Evolutionary conservation across 495 filamentous ascomycete species (phyloP).

Genomic region (Margaritispora aquatica): DNA sequence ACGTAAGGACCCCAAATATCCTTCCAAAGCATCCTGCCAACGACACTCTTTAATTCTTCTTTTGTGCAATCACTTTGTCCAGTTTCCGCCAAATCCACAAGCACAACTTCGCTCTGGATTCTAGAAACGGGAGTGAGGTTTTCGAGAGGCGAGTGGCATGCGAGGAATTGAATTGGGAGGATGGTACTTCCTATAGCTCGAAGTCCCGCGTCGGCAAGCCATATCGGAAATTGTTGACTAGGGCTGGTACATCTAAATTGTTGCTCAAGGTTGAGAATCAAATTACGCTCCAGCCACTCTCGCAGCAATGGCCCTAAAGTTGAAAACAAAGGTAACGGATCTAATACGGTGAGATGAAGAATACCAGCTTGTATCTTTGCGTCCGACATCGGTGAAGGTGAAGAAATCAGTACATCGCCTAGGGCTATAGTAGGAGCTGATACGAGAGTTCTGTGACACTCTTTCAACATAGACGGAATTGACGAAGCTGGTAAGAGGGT

Average conservation of each 20-base stretch:
- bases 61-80: conserved; percentile 5
- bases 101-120: not conserved
- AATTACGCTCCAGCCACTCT: conserved; percentile 41
- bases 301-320: conserved; percentile 39
- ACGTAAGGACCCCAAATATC: conserved; percentile 39
- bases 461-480: conserved; percentile 19
- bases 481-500: conserved; percentile 18
- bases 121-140: not conserved
- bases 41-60: conserved; percentile 19
- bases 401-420: too few relatives aligned
- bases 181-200: conserved; percentile 18
- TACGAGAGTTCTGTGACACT: conserved; percentile 20
- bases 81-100: not conserved
- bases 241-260: conserved; percentile 39
- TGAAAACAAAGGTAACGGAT: conserved; percentile 35
- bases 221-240: conserved; percentile 33
- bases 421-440: too few relatives aligned
- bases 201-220: conserved; percentile 34
- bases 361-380: conserved; percentile 20
- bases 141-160: not conserved
- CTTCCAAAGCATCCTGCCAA: conserved; percentile 22
- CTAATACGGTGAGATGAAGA: conserved; percentile 40
- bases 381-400: not conserved
- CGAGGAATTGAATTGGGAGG: conserved; percentile 10
- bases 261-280: conserved; percentile 38